A percentile compares a stretch with the other conserved stretches of the same genome.
Evolutionary conservation across 2,329 filamentous ascomycete species (phyloP).

Genomic region (Microcera coccophila): DNA sequence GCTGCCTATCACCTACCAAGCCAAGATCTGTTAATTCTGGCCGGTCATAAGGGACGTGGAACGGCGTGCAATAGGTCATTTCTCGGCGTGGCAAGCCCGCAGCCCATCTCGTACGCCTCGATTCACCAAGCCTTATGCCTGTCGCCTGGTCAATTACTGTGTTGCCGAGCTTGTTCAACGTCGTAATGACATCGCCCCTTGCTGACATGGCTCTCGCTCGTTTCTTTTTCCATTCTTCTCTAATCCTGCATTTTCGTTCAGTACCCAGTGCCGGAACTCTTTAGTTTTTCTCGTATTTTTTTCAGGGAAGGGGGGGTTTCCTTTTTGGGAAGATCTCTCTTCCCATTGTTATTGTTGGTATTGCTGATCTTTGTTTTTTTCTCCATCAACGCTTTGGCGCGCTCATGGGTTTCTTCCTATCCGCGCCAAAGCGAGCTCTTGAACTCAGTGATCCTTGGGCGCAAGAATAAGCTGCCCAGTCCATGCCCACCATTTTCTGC

Average conservation of each 20-base stretch:
- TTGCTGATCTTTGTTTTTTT: no score
- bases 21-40: no score
- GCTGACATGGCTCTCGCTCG: slow-evolving; percentile 1
- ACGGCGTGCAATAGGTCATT: background rate
- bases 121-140: background rate
- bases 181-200: slow-evolving; percentile 6
- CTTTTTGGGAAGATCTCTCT: no score
- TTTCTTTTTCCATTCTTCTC: slow-evolving; percentile 8
- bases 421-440: no score
- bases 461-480: background rate
- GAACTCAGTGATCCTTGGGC: no score
- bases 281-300: no score
- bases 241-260: background rate
- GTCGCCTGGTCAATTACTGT: background rate
- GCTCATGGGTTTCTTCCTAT: no score
- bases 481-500: slow-evolving; percentile 5
- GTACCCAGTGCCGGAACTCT: background rate
- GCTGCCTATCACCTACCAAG: background rate
- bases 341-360: no score
- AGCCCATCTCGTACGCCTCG: background rate
- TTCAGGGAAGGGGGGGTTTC: no score
- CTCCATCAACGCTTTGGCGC: no score
- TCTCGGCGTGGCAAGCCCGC: background rate
- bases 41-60: background rate
- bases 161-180: slow-evolving; percentile 5